phyloP scores from a whole-genome alignment of 2,329 filamentous ascomycete species.

The Lasiodiplodia gonubiensis region DNA sequence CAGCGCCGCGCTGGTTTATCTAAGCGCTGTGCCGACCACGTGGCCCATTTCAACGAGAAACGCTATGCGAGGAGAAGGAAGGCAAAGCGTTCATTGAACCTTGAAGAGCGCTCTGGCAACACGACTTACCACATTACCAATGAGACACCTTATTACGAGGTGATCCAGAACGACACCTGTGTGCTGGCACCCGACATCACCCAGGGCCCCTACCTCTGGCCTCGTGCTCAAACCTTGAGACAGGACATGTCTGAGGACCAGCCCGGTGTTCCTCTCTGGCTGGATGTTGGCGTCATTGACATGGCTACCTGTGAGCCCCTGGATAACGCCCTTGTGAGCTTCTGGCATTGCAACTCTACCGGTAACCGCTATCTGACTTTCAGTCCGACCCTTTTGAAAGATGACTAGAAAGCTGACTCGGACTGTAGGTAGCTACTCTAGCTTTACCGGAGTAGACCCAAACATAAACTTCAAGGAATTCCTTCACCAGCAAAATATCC shows the following conservation, averaged over 20 bases:
- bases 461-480: conserved; percentile 31
- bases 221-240: conserved; percentile 33
- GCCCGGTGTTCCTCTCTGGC: conserved; percentile 45
- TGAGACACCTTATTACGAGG: conserved; percentile 29
- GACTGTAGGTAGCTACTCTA: conserved; percentile 36
- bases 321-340: conserved; percentile 42
- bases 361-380: neutral
- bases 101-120: neutral
- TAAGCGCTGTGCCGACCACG: neutral
- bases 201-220: conserved; percentile 38
- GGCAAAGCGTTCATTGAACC: conserved; percentile 15
- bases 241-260: conserved; percentile 46
- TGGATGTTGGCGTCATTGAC: conserved; percentile 51
- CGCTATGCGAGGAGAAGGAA: conserved; percentile 5
- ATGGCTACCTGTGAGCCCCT: conserved; percentile 50
- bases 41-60: conserved; percentile 3
- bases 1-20: neutral
- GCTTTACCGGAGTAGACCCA: conserved; percentile 36
- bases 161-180: conserved; percentile 32
- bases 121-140: conserved; percentile 28
- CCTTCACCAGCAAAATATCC: conserved; percentile 38
- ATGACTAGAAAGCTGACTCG: no score
- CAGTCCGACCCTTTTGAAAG: no score
- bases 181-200: conserved; percentile 38
- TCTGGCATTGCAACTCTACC: conserved; percentile 42